Conservation (phyloP, 371 early-diverging fungal species). For the Parasitella parasitica region DNA sequence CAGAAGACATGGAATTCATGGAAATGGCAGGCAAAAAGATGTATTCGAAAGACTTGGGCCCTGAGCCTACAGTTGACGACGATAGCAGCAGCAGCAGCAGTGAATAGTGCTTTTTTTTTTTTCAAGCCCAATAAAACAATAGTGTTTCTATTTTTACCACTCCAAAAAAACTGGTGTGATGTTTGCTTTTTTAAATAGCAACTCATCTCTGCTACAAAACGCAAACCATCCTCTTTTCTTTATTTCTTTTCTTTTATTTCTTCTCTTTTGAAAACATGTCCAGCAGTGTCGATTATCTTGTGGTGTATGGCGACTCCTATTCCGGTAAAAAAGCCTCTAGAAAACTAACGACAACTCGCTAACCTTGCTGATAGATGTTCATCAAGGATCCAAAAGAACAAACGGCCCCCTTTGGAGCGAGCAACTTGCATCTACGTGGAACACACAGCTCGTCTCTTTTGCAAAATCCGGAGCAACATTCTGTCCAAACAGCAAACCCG, state of each 20-base stretch:
- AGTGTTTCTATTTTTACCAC: background rate
- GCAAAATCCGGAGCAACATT: constrained; percentile 31
- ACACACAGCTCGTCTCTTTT: constrained; percentile 22
- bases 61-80: constrained; percentile 24
- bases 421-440: constrained; percentile 31
- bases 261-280: background rate
- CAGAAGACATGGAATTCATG: constrained; percentile 77
- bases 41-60: constrained; percentile 72
- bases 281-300: background rate
- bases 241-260: background rate
- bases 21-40: constrained; percentile 86
- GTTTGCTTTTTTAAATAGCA: background rate
- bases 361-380: background rate
- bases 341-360: too few species aligned
- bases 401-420: constrained; percentile 49
- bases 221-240: background rate
- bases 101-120: too few species aligned
- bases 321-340: constrained; percentile 15
- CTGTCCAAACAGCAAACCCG: constrained; percentile 13
- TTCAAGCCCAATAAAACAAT: constrained; percentile 1
- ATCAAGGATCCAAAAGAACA: constrained; percentile 20
- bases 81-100: background rate
- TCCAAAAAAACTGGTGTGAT: background rate
- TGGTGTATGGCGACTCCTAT: constrained; percentile 36
- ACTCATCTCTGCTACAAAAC: too few species aligned